Evolutionary conservation across 805 yeast species (phyloP), one percentile per base, ranked within the genome.

Genomic region (Candida montana): DNA sequence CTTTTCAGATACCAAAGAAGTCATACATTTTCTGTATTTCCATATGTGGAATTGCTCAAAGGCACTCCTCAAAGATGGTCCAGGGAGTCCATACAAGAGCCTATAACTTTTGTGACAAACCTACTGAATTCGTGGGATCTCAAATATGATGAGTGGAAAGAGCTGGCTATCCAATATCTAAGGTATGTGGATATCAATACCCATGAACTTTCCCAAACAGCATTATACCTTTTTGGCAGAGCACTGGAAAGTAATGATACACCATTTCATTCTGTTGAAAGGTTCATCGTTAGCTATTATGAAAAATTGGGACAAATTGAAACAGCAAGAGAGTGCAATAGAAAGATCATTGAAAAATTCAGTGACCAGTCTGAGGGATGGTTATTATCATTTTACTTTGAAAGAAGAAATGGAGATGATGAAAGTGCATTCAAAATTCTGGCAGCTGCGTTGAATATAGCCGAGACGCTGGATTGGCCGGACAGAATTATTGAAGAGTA

Each of bases 401-500:
- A 69, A 45, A 57, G 49, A 31, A 46, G 57, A 15, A 44, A 58
- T 34, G 64, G 63, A 7, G 55, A 58, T 13, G 26, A 42, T 24
- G 44, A 49, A 1, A 37, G 51, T 3, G 63, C 67, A 2, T 40
- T 53, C 0, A 48, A 40, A 2, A 38, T 71, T 0, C 61, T 74
- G 27, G 48, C 51, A 11, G 47, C 49, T 2, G 75, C 74, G 0
- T 42, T 66, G 4, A 42, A 46, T 11, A 37, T 50, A 10, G 50
- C 62, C 1, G 46, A 41, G 12, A 32, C 39, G 1, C 40, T 77
- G 30, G 83, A 77, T 48, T 62, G 71, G 69, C 79, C 81, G 1
- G 79, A 75, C 37, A 58, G 71, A 38, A 44, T 77, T 5, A 48
- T 67, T 11, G 72, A 72, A 36, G 79, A 71, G 44, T 69, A 72